Percentiles rank a stretch among this genome's conserved stretches.
Evolutionary conservation across 805 yeast genomes (phyloP).

Genomic region (Starmerella kuoi): DNA sequence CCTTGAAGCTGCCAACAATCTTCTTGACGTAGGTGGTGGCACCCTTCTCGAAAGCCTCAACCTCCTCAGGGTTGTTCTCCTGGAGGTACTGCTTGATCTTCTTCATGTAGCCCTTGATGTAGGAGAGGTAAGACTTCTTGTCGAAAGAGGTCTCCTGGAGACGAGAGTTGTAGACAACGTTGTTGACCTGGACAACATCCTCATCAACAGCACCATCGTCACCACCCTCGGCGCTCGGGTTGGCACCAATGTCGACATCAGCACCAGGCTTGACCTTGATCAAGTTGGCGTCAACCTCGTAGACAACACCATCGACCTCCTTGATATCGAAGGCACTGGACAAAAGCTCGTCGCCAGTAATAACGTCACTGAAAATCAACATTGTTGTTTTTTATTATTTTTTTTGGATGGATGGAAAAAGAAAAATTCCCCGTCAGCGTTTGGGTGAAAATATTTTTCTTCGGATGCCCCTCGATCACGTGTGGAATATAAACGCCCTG

Average conservation of each 20-base stretch:
- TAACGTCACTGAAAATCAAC: conserved; percentile 48
- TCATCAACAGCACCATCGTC: conserved; percentile 73
- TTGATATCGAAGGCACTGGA: conserved; percentile 93
- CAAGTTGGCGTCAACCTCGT: conserved; percentile 94
- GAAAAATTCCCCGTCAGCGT: background rate
- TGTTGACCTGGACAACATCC: conserved; percentile 89
- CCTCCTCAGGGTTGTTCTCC: conserved; percentile 78
- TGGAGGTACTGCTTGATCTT: conserved; percentile 79
- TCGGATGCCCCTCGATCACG: no score
- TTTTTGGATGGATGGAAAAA: background rate
- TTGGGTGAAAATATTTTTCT: background rate
- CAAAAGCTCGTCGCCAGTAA: conserved; percentile 84
- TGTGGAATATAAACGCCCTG: no score
- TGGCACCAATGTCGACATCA: conserved; percentile 97
- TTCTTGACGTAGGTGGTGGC: conserved; percentile 94
- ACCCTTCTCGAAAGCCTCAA: conserved; percentile 90
- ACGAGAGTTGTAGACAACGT: conserved; percentile 97
- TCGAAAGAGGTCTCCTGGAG: conserved; percentile 90
- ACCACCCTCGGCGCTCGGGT: conserved; percentile 97
- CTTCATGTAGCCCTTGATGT: conserved; percentile 99
- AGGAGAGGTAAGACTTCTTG: conserved; percentile 93
- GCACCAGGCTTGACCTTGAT: conserved; percentile 72
- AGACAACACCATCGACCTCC: conserved; percentile 80
- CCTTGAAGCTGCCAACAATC: conserved; percentile 87
- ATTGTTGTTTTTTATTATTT: conserved; percentile 19